Base-by-base conservation (phyloP, 768 basidiomycete genomes). In the Cystoderma amianthinum region DNA sequence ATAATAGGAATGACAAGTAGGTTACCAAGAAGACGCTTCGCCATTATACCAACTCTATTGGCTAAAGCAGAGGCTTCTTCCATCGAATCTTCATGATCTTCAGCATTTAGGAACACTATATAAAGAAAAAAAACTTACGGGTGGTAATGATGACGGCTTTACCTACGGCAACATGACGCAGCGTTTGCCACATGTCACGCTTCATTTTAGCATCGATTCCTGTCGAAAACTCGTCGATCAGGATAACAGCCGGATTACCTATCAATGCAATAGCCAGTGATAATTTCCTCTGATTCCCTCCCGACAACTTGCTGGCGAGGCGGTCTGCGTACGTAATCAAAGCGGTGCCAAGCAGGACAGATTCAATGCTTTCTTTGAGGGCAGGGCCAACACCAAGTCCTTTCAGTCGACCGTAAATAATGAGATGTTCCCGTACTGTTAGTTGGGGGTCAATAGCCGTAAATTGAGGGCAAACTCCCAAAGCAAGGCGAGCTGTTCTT, bases 381-480 rank as follows among this genome's bases (percentile, higher is more conserved):
- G 73, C 72, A 2, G 51, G 40, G 2, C 74, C 73, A 3, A 58
- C 54, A 12, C 40, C 45, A 15, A 85, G 61, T 5, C 83, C 84
- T 54, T 84, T 84, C 24, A 85, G 65, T 15, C 76, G 68, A 3
- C 82, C 85, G 40, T 86, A 87, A 7, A 89, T 67, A 44, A 70
- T 45, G 23, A 89, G 63, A 52, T 90, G 87, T 54, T 91, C 83
- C 33, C 82, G 72, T 17, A 88, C 85, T 4, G 84, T 87, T 30
- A 89, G 56, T 51, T 87, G 81, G 10, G 76, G 64, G 48, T 89
- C 87, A 47, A 89, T 87, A 1, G 87, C 85, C 1, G 85, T 87
- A 59, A 88, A 86, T 48, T 89, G 87, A 0, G 86, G 86, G 55
- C 86, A 91, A 38, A 91, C 83, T 2, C 87, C 87, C 4, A 91